Base-by-base conservation (phyloP, 116 monocot species). In the Posidonia oceanica region DNA sequence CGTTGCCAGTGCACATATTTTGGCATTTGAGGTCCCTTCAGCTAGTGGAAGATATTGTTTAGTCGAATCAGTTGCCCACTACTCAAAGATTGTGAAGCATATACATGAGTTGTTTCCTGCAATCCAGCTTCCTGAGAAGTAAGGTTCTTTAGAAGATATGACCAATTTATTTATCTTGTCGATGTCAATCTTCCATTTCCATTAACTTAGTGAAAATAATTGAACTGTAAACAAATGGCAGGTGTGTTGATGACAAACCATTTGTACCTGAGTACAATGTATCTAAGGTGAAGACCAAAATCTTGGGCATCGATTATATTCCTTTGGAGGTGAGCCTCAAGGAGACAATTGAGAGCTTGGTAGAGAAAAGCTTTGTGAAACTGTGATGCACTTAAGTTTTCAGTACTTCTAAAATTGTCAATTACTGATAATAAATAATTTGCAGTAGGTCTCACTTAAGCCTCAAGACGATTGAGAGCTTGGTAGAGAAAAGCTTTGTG, bases 11-110 rank as follows among this genome's bases (percentile, higher is more conserved):
- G 91, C 91, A 16, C 94, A 94, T 76, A 84, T 94, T 76, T 71
- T 84, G 16, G 94, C 94, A 22, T 90, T 78, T 71, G 94, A 94
- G 67, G 72, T 76, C 53, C 84, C 94, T 36, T 82, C 90, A 8
- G 91, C 94, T 67, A 84, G 68, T 71, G 91, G 94, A 79, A 81
- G 94, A 71, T 94, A 94, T 59, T 90, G 90, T 81, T 75, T 94
- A 72, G 94, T 90, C 68, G 94, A 94, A 90, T 78, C 81, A 16
- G 82, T 85, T 69, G 77, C 69, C 23, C 94, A 94, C 67, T 82
- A 69, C 68, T 87, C 87, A n/a, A 81, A 85, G 55, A 2, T 94
- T 4, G 77, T 84, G 52, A 82, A 90, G 71, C 65, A 81, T 63
- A 80, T 94, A 38, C 83, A 78, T 70, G 76, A 86, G 59, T 59